Evolutionary conservation across 768 basidiomycete species (phyloP).

Genomic region (Leucogyrophana mollusca): DNA sequence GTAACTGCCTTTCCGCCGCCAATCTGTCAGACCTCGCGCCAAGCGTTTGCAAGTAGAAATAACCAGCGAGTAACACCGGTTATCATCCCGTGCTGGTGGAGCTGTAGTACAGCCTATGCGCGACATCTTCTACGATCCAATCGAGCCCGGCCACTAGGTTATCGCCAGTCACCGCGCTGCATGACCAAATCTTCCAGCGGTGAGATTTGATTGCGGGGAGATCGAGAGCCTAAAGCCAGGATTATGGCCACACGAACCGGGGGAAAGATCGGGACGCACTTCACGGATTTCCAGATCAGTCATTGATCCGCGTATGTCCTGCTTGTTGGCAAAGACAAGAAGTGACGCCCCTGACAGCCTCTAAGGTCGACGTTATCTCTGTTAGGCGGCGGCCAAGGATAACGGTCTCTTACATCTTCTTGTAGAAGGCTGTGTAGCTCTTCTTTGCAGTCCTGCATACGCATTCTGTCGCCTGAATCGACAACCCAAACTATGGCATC

Average conservation of each 20-base stretch:
- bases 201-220: conserved; percentile 83
- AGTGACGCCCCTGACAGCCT: conserved; percentile 94
- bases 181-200: conserved; percentile 86
- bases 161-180: conserved; percentile 88
- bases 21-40: too few relatives aligned
- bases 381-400: conserved; percentile 2
- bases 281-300: conserved; percentile 77
- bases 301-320: conserved; percentile 90
- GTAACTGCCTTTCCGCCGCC: too few relatives aligned
- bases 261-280: conserved; percentile 44
- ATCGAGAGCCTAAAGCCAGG: conserved; percentile 63
- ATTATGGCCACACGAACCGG: not conserved
- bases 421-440: conserved; percentile 84
- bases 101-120: conserved; percentile 83
- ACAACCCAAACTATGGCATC: conserved; percentile 99
- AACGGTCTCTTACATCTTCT: conserved; percentile 74
- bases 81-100: conserved; percentile 27
- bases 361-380: conserved; percentile 40
- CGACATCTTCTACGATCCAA: conserved; percentile 91
- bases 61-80: too few relatives aligned
- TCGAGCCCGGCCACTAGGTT: conserved; percentile 84
- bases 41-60: too few relatives aligned
- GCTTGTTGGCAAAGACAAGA: conserved; percentile 96
- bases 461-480: conserved; percentile 88
- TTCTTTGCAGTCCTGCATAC: conserved; percentile 85